Evolutionary conservation across 176 grass and related monocot genomes (phyloP).

Genomic region (Metroxylon sagu): DNA sequence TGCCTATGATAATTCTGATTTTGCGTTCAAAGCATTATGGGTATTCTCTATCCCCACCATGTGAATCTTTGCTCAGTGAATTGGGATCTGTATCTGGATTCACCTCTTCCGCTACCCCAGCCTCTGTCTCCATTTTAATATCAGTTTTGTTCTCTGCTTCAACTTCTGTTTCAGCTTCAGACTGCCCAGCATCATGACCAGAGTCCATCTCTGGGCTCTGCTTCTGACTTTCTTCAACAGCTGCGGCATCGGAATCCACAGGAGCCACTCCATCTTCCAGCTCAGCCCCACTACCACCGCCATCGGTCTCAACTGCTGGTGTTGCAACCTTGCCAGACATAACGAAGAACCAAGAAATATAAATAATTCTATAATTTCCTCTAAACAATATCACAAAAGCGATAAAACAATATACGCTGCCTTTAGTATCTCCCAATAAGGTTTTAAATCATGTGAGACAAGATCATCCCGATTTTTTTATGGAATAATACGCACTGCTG

Average conservation of each 20-base stretch:
- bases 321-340: conserved; percentile 31
- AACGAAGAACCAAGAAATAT: conserved; percentile 5
- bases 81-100: conserved; percentile 6
- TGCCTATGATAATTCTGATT: not conserved
- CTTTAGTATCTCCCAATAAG: too few relatives aligned
- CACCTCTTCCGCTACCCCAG: too few relatives aligned
- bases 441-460: too few relatives aligned
- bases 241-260: conserved; percentile 68
- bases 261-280: conserved; percentile 71
- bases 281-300: conserved; percentile 54
- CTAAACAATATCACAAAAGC: too few relatives aligned
- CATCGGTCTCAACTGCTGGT: conserved; percentile 60
- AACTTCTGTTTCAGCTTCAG: conserved; percentile 46
- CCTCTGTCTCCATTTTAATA: not conserved
- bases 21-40: not conserved
- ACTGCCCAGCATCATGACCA: conserved; percentile 50
- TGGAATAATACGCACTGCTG: too few relatives aligned
- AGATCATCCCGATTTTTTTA: too few relatives aligned
- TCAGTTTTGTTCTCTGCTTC: conserved; percentile 22
- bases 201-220: conserved; percentile 64
- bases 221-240: conserved; percentile 48
- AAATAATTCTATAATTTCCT: too few relatives aligned
- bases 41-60: not conserved
- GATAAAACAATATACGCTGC: too few relatives aligned
- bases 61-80: not conserved